Base-by-base conservation (phyloP, 2,329 filamentous ascomycete species). In the Tolypocladium tundrense region DNA sequence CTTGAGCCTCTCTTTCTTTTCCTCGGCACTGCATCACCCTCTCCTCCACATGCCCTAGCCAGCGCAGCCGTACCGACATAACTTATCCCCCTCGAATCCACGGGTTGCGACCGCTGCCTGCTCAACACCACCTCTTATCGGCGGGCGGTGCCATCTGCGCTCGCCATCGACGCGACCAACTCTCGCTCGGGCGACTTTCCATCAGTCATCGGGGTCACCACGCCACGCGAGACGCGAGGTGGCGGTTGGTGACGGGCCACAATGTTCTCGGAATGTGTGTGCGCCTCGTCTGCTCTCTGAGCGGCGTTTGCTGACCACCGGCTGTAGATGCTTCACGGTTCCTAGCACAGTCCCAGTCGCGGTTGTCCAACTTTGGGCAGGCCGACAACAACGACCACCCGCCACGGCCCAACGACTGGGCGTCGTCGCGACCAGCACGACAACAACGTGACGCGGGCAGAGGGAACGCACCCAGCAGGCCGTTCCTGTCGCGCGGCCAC, bases 281-380 rank as follows among this genome's bases (percentile, higher is more conserved):
- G 13, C 31, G 58, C 48, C 53, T 39, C 37, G 19, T 53, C 43
- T 9, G 10, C 35, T 11, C 48, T 52, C 41, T 40, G 19, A 27
- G 53, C 33, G 43, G 53, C 39, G 43, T 45, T 31, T 45, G 55
- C 65, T 68, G 57, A 70, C 61, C 10, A 53, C 52, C 40, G 56
- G n/a, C 1, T 54, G 56, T 69, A 97, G 94, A 97, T 87, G 94
- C 94, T 68, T 97, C 93, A 65, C 88, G 88, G 66, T 99, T 99
- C 73, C 85, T 99, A 67, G 90, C 92, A 61, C 94, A 97, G 83
- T 97, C 92, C 64, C 92, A 96, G 79, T 96, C 92, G 61, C 88
- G 91, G 62, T 79, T 97, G 67, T 90, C 88, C 64, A 85, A 78
- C 71, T 85, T 91, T 60, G 62, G 78, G 75, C 83, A 88, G 70